These are phyloP conservation scores for Graphilbum fragrans DNA, from an alignment of 2,329 filamentous ascomycete genomes.

Conservation along the genomic window DNA sequence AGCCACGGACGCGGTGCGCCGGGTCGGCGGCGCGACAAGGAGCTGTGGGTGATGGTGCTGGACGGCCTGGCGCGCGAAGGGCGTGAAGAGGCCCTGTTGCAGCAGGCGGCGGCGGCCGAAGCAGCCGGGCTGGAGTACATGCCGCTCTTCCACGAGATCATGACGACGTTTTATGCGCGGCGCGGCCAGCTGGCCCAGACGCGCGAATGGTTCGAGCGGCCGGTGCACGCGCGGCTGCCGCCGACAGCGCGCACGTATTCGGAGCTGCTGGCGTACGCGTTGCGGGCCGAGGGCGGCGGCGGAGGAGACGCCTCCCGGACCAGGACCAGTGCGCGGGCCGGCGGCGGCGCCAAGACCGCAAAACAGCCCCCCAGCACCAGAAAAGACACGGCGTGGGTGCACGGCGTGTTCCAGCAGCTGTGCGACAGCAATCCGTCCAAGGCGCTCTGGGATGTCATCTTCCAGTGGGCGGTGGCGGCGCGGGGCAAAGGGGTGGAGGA, in stretches of 20 bases:
- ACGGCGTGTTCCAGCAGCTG: conserved; percentile 41
- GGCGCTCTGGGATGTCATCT: conserved; percentile 56
- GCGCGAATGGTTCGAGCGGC: conserved; percentile 54
- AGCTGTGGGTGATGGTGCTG: conserved; percentile 38
- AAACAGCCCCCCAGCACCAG: too few relatives aligned
- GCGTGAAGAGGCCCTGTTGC: conserved; percentile 42
- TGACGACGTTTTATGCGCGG: conserved; percentile 52
- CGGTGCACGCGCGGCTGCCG: conserved; percentile 26
- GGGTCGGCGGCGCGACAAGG: conserved; percentile 14
- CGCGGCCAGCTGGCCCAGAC: conserved; percentile 46
- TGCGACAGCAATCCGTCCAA: conserved; percentile 32
- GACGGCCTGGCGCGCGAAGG: conserved; percentile 50
- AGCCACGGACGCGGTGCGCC: conserved; percentile 1
- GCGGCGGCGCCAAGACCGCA: neutral
- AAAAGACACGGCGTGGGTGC: conserved; percentile 36
- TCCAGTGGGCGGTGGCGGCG: conserved; percentile 63
- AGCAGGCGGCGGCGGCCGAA: conserved; percentile 26
- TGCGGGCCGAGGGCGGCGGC: conserved; percentile 23
- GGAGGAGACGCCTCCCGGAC: conserved; percentile 17
- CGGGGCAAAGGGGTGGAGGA: conserved; percentile 59
- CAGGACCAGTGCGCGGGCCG: neutral
- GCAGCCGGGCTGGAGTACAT: conserved; percentile 31
- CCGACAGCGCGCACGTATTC: conserved; percentile 35
- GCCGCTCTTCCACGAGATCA: conserved; percentile 33
- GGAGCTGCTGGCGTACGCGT: conserved; percentile 47